Conservation (phyloP, 768 basidiomycete genomes). For the Rhizopogon vinicolor region DNA sequence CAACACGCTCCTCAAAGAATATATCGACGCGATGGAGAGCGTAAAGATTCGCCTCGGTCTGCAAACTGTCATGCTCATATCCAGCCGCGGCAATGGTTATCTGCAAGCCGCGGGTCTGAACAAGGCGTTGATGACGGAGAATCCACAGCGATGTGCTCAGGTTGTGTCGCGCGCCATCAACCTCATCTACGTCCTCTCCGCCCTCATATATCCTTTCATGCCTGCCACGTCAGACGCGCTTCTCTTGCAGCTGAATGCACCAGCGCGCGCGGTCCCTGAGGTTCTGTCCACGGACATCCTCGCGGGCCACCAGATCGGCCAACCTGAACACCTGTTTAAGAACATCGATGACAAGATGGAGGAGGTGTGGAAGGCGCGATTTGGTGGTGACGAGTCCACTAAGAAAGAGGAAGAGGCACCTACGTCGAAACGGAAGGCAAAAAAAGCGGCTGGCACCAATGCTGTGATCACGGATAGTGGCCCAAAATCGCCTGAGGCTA, state of each 20-base stretch:
- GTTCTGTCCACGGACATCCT: slow-evolving; percentile 78
- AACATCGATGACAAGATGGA: slow-evolving; percentile 90
- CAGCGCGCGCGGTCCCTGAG: slow-evolving; percentile 73
- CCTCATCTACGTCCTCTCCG: slow-evolving; percentile 86
- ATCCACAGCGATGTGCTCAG: slow-evolving; percentile 83
- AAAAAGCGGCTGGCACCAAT: slow-evolving; percentile 46
- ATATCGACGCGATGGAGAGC: slow-evolving; percentile 83
- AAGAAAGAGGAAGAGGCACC: slow-evolving; percentile 39
- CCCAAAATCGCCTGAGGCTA: slow-evolving; percentile 69
- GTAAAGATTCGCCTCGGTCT: slow-evolving; percentile 89
- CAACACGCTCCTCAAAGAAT: slow-evolving; percentile 74
- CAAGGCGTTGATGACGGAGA: slow-evolving; percentile 79
- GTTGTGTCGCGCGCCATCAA: slow-evolving; percentile 89
- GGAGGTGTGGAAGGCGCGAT: slow-evolving; percentile 74
- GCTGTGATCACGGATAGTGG: slow-evolving; percentile 40
- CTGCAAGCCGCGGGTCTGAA: slow-evolving; percentile 90
- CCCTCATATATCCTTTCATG: slow-evolving; percentile 93
- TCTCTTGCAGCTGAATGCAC: slow-evolving; percentile 84
- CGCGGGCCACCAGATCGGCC: slow-evolving; percentile 79
- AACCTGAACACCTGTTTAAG: slow-evolving; percentile 88
- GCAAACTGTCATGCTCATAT: slow-evolving; percentile 85
- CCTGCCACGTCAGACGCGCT: slow-evolving; percentile 82
- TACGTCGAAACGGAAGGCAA: slow-evolving; percentile 46
- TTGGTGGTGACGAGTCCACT: slow-evolving; percentile 56
- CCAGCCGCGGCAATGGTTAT: slow-evolving; percentile 86